Conservation (phyloP, 2,329 filamentous ascomycete genomes). For the Botryotinia convoluta region DNA sequence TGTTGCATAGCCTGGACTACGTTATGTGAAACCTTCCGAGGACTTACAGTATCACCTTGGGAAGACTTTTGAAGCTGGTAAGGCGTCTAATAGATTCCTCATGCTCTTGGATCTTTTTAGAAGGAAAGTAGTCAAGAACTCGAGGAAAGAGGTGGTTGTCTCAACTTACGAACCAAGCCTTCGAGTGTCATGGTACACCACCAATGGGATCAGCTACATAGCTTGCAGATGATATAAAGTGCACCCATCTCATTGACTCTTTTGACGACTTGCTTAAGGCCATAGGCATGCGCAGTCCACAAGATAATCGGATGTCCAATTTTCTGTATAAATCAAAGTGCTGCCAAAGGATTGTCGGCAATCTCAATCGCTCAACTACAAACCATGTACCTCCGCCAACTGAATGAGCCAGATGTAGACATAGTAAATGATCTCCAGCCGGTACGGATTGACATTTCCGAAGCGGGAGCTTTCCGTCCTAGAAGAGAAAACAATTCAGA, state of each 20-base stretch:
- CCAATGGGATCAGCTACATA: slow-evolving; percentile 42
- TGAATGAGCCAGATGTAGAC: slow-evolving; percentile 27
- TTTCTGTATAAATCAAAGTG: slow-evolving; percentile 41
- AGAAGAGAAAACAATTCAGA: neutral
- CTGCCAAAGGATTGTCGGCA: slow-evolving; percentile 39
- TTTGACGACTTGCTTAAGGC: slow-evolving; percentile 45
- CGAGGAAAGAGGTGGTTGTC: slow-evolving; percentile 36
- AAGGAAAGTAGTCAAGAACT: slow-evolving; percentile 42
- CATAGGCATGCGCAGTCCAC: slow-evolving; percentile 43
- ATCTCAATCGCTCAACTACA: slow-evolving; percentile 27
- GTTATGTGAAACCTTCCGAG: slow-evolving; percentile 44
- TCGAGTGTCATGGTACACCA: slow-evolving; percentile 47
- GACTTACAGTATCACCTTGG: slow-evolving; percentile 47
- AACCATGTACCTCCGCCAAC: slow-evolving; percentile 31
- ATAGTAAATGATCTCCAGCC: slow-evolving; percentile 7
- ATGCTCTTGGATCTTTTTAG: slow-evolving; percentile 54
- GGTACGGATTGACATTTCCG: no score
- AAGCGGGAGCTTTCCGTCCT: slow-evolving; percentile 1
- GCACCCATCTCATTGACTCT: slow-evolving; percentile 43
- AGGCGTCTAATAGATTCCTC: slow-evolving; percentile 49
- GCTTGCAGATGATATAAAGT: slow-evolving; percentile 45
- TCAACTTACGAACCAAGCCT: slow-evolving; percentile 46
- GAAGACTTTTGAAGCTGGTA: slow-evolving; percentile 47
- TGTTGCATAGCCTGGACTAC: slow-evolving; percentile 44
- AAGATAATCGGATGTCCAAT: slow-evolving; percentile 35